Percentiles rank a stretch among this genome's conserved stretches.
phyloP scores from a whole-genome alignment of 2,329 filamentous ascomycete species.

The Tolypocladium ovalisporum region DNA sequence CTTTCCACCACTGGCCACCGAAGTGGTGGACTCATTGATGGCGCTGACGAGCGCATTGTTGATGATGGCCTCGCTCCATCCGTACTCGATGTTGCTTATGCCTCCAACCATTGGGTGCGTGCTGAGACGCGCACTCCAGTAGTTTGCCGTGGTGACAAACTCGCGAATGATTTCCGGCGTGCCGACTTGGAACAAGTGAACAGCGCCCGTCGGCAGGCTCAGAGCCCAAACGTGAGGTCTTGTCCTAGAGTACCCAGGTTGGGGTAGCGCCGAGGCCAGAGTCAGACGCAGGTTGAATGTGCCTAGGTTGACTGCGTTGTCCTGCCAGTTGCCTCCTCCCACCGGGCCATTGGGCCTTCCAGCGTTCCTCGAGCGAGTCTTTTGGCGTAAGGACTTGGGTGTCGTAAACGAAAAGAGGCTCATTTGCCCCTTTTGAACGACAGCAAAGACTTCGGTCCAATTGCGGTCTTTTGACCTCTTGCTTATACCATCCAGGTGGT shows the following conservation, averaged over 20 bases:
- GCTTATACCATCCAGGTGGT: constrained; percentile 82
- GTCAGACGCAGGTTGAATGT: constrained; percentile 84
- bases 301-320: constrained; percentile 83
- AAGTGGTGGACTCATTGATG: constrained; percentile 34
- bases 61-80: constrained; percentile 82
- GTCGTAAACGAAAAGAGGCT: constrained; percentile 86
- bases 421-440: constrained; percentile 89
- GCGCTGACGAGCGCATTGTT: constrained; percentile 44
- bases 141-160: constrained; percentile 90
- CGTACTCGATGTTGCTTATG: constrained; percentile 94
- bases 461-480: constrained; percentile 90
- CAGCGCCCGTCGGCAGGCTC: constrained; percentile 81
- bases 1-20: constrained; percentile 18
- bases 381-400: constrained; percentile 65
- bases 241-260: constrained; percentile 84
- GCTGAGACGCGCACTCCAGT: constrained; percentile 90
- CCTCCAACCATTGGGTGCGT: constrained; percentile 89
- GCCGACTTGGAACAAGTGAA: constrained; percentile 96
- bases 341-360: constrained; percentile 53
- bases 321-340: constrained; percentile 95
- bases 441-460: constrained; percentile 92
- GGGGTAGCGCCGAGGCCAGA: constrained; percentile 78
- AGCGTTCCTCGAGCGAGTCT: constrained; percentile 43
- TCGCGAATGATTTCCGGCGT: constrained; percentile 91
- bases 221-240: constrained; percentile 91